phyloP scores from a whole-genome alignment of 2,329 filamentous ascomycete genomes.

The Aspergillus ochraceoroseus region DNA sequence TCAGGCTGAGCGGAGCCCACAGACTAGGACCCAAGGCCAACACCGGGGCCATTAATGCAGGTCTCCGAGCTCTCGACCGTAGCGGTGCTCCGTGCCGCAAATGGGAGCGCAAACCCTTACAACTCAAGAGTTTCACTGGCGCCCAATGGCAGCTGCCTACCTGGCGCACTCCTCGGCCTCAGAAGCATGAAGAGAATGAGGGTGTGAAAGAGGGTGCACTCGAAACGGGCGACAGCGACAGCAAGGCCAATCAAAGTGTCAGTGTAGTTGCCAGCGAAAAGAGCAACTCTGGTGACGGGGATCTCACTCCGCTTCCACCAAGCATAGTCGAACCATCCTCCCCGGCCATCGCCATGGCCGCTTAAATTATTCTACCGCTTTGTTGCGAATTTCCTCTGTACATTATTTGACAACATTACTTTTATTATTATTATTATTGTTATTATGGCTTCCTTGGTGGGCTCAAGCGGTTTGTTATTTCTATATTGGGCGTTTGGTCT shows the following conservation, averaged over 20 bases:
- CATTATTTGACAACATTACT: conserved; percentile 20
- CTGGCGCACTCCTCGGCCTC: conserved; percentile 61
- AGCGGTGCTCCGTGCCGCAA: conserved; percentile 86
- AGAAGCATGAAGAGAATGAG: conserved; percentile 53
- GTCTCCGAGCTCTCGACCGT: conserved; percentile 86
- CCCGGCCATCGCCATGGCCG: conserved; percentile 41
- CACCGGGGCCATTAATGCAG: conserved; percentile 94
- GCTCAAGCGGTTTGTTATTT: conserved; percentile 10
- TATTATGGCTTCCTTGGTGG: conserved; percentile 5
- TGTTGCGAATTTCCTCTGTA: conserved; percentile 23
- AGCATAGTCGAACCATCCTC: conserved; percentile 52
- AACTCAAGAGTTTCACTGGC: conserved; percentile 88
- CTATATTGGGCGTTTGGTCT: conserved; percentile 10
- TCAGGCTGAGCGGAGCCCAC: conserved; percentile 48
- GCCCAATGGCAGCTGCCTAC: conserved; percentile 73
- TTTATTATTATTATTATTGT: no score
- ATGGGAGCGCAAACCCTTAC: conserved; percentile 79
- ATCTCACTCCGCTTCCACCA: conserved; percentile 44
- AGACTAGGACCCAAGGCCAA: conserved; percentile 96
- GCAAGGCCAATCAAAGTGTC: conserved; percentile 52
- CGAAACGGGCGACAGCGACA: conserved; percentile 52
- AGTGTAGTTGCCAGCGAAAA: conserved; percentile 58
- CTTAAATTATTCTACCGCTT: conserved; percentile 22
- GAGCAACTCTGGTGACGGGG: conserved; percentile 51
- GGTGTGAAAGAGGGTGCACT: conserved; percentile 54